Conservation (phyloP, 352 stramenopile genomes). For the Phytophthora cryptogea region DNA sequence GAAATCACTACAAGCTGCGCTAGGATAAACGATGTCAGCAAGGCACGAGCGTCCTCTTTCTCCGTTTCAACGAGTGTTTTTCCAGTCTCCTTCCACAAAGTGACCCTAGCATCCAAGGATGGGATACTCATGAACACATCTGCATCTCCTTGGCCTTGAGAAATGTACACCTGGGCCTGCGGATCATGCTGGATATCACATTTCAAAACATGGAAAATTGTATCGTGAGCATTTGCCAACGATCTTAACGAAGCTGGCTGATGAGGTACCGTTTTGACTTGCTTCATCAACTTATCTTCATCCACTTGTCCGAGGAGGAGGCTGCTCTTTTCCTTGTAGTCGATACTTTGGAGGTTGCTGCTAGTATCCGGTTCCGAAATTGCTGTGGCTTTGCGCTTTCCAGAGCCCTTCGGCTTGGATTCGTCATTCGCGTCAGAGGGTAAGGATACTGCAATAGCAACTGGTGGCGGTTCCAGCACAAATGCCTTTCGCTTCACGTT, state of each 20-base stretch:
- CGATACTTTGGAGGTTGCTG: constrained; percentile 40
- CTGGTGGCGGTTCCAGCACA: constrained; percentile 46
- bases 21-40: constrained; percentile 64
- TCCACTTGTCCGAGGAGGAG: constrained; percentile 75
- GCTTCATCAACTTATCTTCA: constrained; percentile 77
- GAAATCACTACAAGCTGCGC: constrained; percentile 53
- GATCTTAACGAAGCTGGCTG: neutral
- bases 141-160: constrained; percentile 74
- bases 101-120: constrained; percentile 71
- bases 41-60: constrained; percentile 66
- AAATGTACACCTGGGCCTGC: constrained; percentile 76
- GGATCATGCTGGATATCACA: constrained; percentile 51
- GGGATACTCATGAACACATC: constrained; percentile 87
- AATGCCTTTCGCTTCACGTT: constrained; percentile 62
- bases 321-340: constrained; percentile 63
- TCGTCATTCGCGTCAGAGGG: constrained; percentile 18
- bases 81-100: constrained; percentile 73
- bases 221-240: neutral
- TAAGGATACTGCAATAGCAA: neutral
- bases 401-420: constrained; percentile 28
- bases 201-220: neutral
- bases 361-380: constrained; percentile 21
- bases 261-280: constrained; percentile 69
- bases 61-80: constrained; percentile 83
- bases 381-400: constrained; percentile 32